These are phyloP conservation scores for Tylopilus vinaceipallidus DNA, from an alignment of 768 basidiomycete species.

Conservation along the genomic window DNA sequence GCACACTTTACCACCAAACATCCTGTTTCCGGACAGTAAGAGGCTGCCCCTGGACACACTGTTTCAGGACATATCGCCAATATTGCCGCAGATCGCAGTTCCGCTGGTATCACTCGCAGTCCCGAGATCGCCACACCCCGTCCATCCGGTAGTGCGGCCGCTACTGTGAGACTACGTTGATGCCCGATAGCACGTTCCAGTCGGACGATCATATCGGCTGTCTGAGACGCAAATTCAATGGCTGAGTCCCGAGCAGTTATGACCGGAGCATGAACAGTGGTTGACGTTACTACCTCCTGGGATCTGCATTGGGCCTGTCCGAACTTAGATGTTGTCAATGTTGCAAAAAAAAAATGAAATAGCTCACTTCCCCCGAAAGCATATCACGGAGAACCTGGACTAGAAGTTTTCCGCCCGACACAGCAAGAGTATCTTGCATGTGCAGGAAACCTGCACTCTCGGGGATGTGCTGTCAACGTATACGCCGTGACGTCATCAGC, in stretches of 20 bases:
- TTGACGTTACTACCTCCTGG: slow-evolving; percentile 37
- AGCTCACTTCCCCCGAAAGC: slow-evolving; percentile 52
- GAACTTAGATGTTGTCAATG: not conserved
- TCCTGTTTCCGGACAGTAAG: slow-evolving; percentile 38
- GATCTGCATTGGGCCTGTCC: slow-evolving; percentile 49
- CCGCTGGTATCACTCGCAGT: slow-evolving; percentile 9
- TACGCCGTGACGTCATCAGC: not conserved
- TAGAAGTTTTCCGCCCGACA: slow-evolving; percentile 64
- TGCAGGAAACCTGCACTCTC: slow-evolving; percentile 48
- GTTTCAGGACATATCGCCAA: not conserved
- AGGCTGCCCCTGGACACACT: slow-evolving; percentile 41
- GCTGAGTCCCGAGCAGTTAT: slow-evolving; percentile 16
- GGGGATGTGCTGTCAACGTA: slow-evolving; percentile 47
- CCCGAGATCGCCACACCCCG: slow-evolving; percentile 24
- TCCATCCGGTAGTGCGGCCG: slow-evolving; percentile 25
- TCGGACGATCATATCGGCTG: slow-evolving; percentile 15
- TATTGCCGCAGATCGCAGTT: not conserved
- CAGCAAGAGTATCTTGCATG: slow-evolving; percentile 59
- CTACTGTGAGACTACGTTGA: slow-evolving; percentile 25
- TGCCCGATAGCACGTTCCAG: slow-evolving; percentile 30
- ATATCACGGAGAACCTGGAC: slow-evolving; percentile 69
- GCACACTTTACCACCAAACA: slow-evolving; percentile 57
- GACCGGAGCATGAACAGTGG: slow-evolving; percentile 50
- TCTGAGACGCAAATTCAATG: slow-evolving; percentile 21
- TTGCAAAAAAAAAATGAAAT: too few species aligned